Percentiles rank a stretch among this genome's conserved stretches.
Evolutionary conservation across 2,329 filamentous ascomycete species (phyloP).

Genomic region (Verticillium tricorpus): DNA sequence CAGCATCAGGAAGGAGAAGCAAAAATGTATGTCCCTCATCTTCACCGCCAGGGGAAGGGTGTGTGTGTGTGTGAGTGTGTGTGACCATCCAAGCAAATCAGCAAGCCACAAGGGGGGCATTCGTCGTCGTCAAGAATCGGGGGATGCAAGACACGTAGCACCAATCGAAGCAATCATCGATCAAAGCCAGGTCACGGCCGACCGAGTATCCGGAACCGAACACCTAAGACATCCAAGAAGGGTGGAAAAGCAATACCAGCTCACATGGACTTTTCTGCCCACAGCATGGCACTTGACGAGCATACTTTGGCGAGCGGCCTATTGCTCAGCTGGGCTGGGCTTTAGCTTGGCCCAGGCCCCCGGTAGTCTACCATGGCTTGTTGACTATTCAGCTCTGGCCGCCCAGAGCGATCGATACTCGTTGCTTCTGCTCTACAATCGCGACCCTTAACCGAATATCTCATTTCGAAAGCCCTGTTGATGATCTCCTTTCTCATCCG

Average conservation of each 20-base stretch:
- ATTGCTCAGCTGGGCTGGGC: not conserved
- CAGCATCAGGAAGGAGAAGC: not conserved
- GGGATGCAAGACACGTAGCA: not conserved
- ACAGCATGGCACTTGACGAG: not conserved
- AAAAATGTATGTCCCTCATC: not conserved
- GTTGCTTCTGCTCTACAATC: not conserved
- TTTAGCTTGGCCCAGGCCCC: not conserved
- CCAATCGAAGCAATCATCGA: not conserved
- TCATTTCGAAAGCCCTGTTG: not conserved
- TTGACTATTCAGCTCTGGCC: not conserved
- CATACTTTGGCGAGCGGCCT: not conserved
- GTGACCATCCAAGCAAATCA: not conserved
- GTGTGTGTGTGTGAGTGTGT: not conserved
- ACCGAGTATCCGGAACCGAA: not conserved
- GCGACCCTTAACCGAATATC: not conserved
- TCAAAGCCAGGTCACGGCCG: not conserved
- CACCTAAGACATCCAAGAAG: not conserved
- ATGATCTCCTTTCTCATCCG: not conserved
- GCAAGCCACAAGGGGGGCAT: not conserved
- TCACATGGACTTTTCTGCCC: not conserved
- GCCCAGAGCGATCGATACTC: not conserved
- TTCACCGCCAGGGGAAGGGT: not conserved
- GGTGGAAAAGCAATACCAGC: not conserved
- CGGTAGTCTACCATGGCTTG: not conserved
- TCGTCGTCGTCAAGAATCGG: not conserved